A percentile compares a stretch with the other conserved stretches of the same genome.
Conservation (phyloP, 805 yeast species). For the Candida multigemmis region DNA sequence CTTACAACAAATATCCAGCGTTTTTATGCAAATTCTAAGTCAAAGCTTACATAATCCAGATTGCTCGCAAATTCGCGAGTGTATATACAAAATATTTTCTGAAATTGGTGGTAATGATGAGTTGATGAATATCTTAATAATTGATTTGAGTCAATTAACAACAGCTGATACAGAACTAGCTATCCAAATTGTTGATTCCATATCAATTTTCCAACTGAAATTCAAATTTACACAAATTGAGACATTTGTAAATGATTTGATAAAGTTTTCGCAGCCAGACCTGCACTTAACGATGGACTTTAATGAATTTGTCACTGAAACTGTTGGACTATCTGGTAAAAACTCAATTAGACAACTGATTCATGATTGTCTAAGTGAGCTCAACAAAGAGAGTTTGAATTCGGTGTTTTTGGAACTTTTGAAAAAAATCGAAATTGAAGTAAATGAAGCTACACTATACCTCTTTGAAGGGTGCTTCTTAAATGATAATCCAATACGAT, state of each 20-base stretch:
- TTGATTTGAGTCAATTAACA: too few relatives aligned
- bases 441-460: constrained; percentile 32
- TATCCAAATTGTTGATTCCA: too few relatives aligned
- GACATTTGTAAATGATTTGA: constrained; percentile 18
- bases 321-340: constrained; percentile 57
- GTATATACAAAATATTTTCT: too few relatives aligned
- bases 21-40: too few relatives aligned
- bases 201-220: too few relatives aligned
- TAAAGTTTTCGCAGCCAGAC: constrained; percentile 30
- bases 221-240: too few relatives aligned
- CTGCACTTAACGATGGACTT: constrained; percentile 44
- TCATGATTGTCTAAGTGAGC: constrained; percentile 44
- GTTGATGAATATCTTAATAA: too few relatives aligned
- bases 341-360: constrained; percentile 51
- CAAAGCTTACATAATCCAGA: too few relatives aligned
- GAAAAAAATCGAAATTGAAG: background rate
- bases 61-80: too few relatives aligned
- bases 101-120: too few relatives aligned
- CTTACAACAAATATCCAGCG: too few relatives aligned
- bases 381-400: constrained; percentile 32
- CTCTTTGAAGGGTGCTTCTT: constrained; percentile 32
- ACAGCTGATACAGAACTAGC: too few relatives aligned
- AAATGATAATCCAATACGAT: constrained; percentile 36
- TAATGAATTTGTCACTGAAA: constrained; percentile 64
- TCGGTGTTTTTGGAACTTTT: constrained; percentile 7